Conservation (phyloP, 495 filamentous ascomycete genomes). For the Parathielavia appendiculata region DNA sequence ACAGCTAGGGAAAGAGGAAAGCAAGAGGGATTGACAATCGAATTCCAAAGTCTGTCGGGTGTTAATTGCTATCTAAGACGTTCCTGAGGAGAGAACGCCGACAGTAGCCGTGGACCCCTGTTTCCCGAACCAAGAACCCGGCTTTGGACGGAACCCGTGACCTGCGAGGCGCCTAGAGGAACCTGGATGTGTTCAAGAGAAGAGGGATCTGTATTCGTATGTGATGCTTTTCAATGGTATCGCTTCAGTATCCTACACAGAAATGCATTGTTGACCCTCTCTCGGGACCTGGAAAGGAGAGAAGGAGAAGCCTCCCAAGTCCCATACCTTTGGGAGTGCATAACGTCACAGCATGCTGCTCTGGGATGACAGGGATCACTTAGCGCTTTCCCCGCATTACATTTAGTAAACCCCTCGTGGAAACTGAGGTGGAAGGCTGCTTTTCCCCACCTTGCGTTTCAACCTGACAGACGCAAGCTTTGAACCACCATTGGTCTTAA, state of each 20-base stretch:
- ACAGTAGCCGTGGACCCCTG: conserved; percentile 22
- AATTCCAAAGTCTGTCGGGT: background rate
- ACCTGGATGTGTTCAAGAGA: background rate
- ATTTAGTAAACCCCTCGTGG: conserved; percentile 14
- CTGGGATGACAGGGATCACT: background rate
- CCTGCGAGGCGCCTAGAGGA: background rate
- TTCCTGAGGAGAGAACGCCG: conserved; percentile 10
- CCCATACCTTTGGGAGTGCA: background rate
- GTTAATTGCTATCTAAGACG: background rate
- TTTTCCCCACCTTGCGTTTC: background rate
- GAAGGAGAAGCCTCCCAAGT: background rate
- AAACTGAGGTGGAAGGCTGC: background rate
- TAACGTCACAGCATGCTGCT: conserved; percentile 18
- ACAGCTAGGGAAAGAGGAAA: background rate
- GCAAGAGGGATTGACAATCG: background rate
- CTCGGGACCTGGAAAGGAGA: background rate
- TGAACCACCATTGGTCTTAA: background rate
- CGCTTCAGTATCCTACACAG: too few relatives aligned
- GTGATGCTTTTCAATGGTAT: too few relatives aligned
- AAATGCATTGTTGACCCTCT: background rate
- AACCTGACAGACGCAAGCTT: background rate
- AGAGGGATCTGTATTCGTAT: background rate
- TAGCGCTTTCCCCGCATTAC: conserved; percentile 18
- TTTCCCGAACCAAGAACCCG: background rate
- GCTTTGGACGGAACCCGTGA: conserved; percentile 3